A percentile compares a stretch with the other conserved stretches of the same genome.
phyloP scores from a whole-genome alignment of 2,329 filamentous ascomycete species.

The Leptographium wingfieldii region DNA sequence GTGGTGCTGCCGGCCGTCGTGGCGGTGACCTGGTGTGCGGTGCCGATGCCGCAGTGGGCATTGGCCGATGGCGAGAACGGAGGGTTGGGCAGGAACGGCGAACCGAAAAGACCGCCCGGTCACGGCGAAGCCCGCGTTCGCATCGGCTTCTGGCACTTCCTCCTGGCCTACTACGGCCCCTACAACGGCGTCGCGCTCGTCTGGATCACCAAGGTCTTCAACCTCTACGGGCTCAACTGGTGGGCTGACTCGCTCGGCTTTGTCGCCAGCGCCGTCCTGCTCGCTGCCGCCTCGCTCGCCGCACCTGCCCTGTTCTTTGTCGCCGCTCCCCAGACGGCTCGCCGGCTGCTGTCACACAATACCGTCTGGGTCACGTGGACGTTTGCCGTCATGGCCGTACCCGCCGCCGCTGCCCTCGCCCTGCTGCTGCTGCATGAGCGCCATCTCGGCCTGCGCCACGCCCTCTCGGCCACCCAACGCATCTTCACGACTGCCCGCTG shows the following conservation, averaged over 20 bases:
- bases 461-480: conserved; percentile 52
- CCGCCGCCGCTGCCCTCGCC: conserved; percentile 51
- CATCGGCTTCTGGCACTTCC: conserved; percentile 61
- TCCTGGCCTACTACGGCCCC: conserved; percentile 56
- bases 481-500: conserved; percentile 56
- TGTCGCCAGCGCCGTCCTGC: conserved; percentile 48
- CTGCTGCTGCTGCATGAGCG: conserved; percentile 53
- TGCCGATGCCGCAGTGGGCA: conserved; percentile 53
- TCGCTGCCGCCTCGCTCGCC: conserved; percentile 46
- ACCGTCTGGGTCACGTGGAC: conserved; percentile 59
- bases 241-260: conserved; percentile 55
- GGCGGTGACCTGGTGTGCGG: conserved; percentile 50
- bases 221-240: conserved; percentile 60
- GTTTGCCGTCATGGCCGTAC: conserved; percentile 57
- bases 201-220: conserved; percentile 62
- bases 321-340: conserved; percentile 36
- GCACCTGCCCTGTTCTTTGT: conserved; percentile 46
- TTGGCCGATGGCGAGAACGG: conserved; percentile 29
- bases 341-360: conserved; percentile 43
- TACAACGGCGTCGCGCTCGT: conserved; percentile 55
- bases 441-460: conserved; percentile 46
- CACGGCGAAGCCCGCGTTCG: conserved; percentile 51
- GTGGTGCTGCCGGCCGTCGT: conserved; percentile 48
- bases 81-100: conserved; percentile 10
- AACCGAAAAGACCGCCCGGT: conserved; percentile 31